A percentile compares a stretch with the other conserved stretches of the same genome.
Evolutionary conservation across 441 rosid species (phyloP).

Genomic region (Capsella rubella): DNA sequence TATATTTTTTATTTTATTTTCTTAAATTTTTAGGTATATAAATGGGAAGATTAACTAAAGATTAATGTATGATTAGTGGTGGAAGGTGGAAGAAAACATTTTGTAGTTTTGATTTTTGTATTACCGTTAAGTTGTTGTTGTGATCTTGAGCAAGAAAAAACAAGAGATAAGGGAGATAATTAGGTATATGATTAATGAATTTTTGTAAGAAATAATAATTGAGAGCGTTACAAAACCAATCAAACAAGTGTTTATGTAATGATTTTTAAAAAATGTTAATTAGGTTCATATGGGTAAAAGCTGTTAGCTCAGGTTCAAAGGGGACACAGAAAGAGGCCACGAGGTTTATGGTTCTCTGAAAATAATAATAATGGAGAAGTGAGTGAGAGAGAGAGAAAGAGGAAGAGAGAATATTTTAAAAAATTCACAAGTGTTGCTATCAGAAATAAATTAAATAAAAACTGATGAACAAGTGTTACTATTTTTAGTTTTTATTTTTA

Average conservation of each 20-base stretch:
- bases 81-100: slow-evolving; percentile 43
- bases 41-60: slow-evolving; percentile 20
- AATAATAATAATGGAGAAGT: slow-evolving; percentile 21
- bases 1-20: slow-evolving; percentile 31
- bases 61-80: slow-evolving; percentile 38
- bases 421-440: slow-evolving; percentile 14
- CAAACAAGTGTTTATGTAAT: slow-evolving; percentile 18
- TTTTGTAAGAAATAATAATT: slow-evolving; percentile 1
- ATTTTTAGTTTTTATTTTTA: slow-evolving; percentile 5
- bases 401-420: background rate
- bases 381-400: background rate
- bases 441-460: background rate
- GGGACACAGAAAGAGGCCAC: slow-evolving; percentile 50
- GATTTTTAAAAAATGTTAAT: slow-evolving; percentile 4
- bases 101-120: background rate
- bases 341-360: slow-evolving; percentile 24
- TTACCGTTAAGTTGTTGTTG: slow-evolving; percentile 42
- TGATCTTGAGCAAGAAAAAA: slow-evolving; percentile 39
- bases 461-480: background rate
- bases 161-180: slow-evolving; percentile 6
- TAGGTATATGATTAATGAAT: slow-evolving; percentile 32
- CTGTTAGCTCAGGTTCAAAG: slow-evolving; percentile 39
- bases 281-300: slow-evolving; percentile 41
- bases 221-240: slow-evolving; percentile 39
- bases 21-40: slow-evolving; percentile 33